Base-by-base conservation (phyloP, 768 basidiomycete genomes). In the Lyophyllum shimeji region DNA sequence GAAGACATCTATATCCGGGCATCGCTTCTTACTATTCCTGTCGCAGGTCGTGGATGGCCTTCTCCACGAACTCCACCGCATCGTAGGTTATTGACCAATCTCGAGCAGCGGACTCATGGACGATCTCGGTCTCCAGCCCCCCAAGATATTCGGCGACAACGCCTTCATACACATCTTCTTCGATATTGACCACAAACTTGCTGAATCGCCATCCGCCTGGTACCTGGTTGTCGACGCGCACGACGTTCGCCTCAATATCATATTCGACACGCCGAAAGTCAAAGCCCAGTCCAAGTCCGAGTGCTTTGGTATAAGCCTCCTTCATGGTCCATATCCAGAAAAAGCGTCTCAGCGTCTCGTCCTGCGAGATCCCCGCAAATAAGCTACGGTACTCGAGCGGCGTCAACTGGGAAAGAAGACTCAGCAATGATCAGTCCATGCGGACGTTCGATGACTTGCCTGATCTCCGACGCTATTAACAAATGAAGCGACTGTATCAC, bases 251-350 rank as follows among this genome's bases (percentile, higher is more conserved):
- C 20, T 66, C 65, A 8, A 85, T 75, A 64, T 90, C 78, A 68
- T 85, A 92, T 65, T 91, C 84, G 57, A 94, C 81, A 20, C 90
- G 82, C 21, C 75, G 76, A 70, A 93, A 89, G 62, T 93, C 88
- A 65, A 93, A 93, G 1, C 90, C 87, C 13, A 95, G 80, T 0
- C 93, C 93, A 31, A 88, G 66, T 0, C 93, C 93, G 31, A 94
- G 77, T 2, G 91, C 90, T 71, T 95, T 95, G 6, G 90, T 92
- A 68, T 93, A 94, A 3, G 93, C 92, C 68, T 95, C 93, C 71
- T 95, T 95, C 67, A 91, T 71, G 7, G 93, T 93, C 93, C 93
- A 95, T 60, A 92, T 82, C 78, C 86, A 86, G 65, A 88, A 91
- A 68, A 94, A 89, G 15, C 75, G 73, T 43, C 75, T 73, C n/a